Conservation (phyloP, 169 alveolate species). For the Plasmodium cynomolgi region DNA sequence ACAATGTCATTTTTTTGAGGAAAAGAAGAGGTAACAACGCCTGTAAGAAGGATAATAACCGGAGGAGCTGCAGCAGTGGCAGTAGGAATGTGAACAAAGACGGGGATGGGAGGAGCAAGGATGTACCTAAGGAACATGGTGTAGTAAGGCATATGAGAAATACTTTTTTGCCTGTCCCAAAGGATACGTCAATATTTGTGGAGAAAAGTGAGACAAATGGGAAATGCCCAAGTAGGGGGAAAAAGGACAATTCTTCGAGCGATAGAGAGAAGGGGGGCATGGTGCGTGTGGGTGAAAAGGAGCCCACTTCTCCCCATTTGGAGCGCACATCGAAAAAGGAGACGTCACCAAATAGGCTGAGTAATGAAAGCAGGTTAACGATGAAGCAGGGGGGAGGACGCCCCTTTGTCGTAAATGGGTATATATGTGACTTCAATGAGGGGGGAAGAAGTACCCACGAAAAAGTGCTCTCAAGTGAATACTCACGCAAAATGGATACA, state of each 20-base stretch:
- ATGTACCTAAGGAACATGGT: not conserved
- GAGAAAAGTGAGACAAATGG: constrained; percentile 7
- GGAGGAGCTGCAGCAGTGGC: not conserved
- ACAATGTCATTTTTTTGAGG: not conserved
- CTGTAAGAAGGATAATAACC: not conserved
- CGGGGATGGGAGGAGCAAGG: not conserved
- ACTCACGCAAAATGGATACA: not conserved
- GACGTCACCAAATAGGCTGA: not conserved
- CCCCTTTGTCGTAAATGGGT: not conserved
- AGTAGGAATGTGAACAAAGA: not conserved
- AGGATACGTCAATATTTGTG: not conserved
- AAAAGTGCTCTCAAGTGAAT: not conserved
- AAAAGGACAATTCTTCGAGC: not conserved
- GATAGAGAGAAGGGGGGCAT: not conserved
- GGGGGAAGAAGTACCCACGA: not conserved
- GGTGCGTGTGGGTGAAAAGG: not conserved
- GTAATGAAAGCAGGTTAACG: not conserved
- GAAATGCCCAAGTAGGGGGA: not conserved
- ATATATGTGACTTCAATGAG: not conserved
- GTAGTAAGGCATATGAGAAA: constrained; percentile 3
- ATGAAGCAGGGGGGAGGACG: not conserved
- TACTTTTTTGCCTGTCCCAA: not conserved
- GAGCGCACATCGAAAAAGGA: not conserved
- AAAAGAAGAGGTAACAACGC: constrained; percentile 11
- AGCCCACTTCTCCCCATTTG: not conserved